These are phyloP conservation scores for Ceratopteris richardii DNA, from an alignment of 75 land plant species.

Conservation along the genomic window DNA sequence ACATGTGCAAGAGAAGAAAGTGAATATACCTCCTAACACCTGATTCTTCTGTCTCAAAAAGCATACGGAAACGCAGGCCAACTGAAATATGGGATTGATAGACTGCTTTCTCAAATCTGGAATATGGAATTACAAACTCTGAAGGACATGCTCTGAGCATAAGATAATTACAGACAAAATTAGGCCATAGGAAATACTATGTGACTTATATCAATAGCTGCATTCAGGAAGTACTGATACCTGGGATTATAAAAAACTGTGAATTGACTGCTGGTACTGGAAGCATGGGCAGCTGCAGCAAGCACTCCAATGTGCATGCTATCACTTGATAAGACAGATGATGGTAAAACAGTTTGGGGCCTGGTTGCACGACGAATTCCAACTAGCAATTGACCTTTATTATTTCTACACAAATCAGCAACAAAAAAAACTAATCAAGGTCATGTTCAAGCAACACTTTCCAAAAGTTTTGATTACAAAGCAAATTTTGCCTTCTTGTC, in stretches of 20 bases:
- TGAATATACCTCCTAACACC: constrained; percentile 87
- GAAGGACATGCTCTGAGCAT: constrained; percentile 79
- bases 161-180: no score
- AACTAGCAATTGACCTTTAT: constrained; percentile 70
- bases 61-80: constrained; percentile 95
- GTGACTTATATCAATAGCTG: no score
- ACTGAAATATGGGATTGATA: constrained; percentile 78
- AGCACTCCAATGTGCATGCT: constrained; percentile 95
- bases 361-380: constrained; percentile 80
- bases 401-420: no score
- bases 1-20: no score
- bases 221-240: no score
- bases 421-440: no score
- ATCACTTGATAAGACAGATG: constrained; percentile 85
- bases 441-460: no score
- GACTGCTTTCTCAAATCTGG: constrained; percentile 80
- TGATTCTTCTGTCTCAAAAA: constrained; percentile 94
- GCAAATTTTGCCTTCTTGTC: no score
- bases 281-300: constrained; percentile 97
- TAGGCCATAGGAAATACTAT: no score
- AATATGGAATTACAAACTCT: constrained; percentile 79
- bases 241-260: constrained; percentile 88
- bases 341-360: constrained; percentile 76
- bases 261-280: constrained; percentile 75
- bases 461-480: no score